Percentiles rank a stretch among this genome's conserved stretches.
Conservation (phyloP, 2,329 filamentous ascomycete genomes). For the Colletotrichum sansevieriae region DNA sequence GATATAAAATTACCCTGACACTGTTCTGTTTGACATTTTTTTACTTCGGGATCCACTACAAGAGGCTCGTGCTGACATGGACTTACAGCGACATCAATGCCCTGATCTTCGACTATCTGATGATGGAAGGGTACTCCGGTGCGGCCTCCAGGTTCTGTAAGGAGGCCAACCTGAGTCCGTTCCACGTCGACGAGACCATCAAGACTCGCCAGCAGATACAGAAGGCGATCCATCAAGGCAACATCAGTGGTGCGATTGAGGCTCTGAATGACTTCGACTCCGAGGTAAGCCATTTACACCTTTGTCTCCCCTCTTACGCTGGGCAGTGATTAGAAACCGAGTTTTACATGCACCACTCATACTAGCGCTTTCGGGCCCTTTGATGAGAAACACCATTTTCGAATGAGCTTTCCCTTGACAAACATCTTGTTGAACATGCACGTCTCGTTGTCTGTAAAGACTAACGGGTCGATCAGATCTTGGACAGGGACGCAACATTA, state of each 20-base stretch:
- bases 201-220: slow-evolving; percentile 85
- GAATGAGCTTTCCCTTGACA: slow-evolving; percentile 50
- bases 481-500: slow-evolving; percentile 84
- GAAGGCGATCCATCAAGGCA: slow-evolving; percentile 85
- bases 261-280: slow-evolving; percentile 91
- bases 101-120: slow-evolving; percentile 95
- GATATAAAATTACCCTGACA: slow-evolving; percentile 78
- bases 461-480: slow-evolving; percentile 72
- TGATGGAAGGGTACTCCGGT: slow-evolving; percentile 93
- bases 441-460: background rate
- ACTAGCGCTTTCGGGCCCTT: slow-evolving; percentile 78
- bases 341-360: slow-evolving; percentile 99
- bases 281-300: slow-evolving; percentile 74
- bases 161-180: slow-evolving; percentile 87
- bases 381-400: slow-evolving; percentile 88
- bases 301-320: slow-evolving; percentile 28
- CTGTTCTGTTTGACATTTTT: slow-evolving; percentile 29
- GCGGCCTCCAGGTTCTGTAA: slow-evolving; percentile 94
- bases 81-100: slow-evolving; percentile 88
- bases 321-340: slow-evolving; percentile 88
- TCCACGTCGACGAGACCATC: slow-evolving; percentile 80
- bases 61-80: slow-evolving; percentile 46
- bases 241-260: slow-evolving; percentile 88
- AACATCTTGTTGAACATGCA: slow-evolving; percentile 15
- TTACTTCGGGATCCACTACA: slow-evolving; percentile 6